These are phyloP conservation scores for Conoideocrella luteorostrata DNA, from an alignment of 2,329 filamentous ascomycete species.

Conservation along the genomic window DNA sequence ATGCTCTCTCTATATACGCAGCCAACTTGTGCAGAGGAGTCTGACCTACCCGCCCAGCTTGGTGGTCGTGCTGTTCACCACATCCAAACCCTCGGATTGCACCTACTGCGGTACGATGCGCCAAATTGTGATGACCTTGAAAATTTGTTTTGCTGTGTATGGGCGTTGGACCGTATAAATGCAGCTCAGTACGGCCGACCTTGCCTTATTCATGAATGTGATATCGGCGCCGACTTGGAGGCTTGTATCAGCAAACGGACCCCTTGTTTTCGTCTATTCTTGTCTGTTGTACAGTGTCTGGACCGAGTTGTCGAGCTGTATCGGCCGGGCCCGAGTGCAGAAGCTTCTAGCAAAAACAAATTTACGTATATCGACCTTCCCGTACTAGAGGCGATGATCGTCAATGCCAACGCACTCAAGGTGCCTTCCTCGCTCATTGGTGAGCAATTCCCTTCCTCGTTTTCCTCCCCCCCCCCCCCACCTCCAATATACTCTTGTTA, in stretches of 20 bases:
- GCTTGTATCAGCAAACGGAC: conserved; percentile 43
- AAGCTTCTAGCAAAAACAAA: conserved; percentile 34
- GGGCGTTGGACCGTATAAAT: conserved; percentile 55
- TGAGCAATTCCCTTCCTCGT: conserved; percentile 28
- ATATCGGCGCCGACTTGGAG: conserved; percentile 48
- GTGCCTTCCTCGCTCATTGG: conserved; percentile 44
- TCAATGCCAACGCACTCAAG: conserved; percentile 45
- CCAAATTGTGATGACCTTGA: conserved; percentile 36
- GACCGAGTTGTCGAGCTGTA: conserved; percentile 56
- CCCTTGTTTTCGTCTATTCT: conserved; percentile 50
- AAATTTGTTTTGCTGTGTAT: conserved; percentile 51
- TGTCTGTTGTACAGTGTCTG: conserved; percentile 47
- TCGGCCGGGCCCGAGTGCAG: conserved; percentile 41
- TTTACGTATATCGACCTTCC: conserved; percentile 46
- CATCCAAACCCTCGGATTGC: conserved; percentile 48
- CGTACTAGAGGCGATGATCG: conserved; percentile 50
- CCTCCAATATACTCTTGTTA: not conserved
- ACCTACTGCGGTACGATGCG: conserved; percentile 38
- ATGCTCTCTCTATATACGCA: conserved; percentile 56
- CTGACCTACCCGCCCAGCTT: conserved; percentile 47
- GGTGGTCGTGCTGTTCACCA: conserved; percentile 50
- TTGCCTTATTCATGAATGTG: conserved; percentile 53
- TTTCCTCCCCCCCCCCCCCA: not conserved
- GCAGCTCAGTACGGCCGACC: conserved; percentile 55
- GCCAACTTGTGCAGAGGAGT: conserved; percentile 44